A percentile compares a stretch with the other conserved stretches of the same genome.
Evolutionary conservation across 2,329 filamentous ascomycete genomes (phyloP).

Genomic region (Pezicula radicicola): DNA sequence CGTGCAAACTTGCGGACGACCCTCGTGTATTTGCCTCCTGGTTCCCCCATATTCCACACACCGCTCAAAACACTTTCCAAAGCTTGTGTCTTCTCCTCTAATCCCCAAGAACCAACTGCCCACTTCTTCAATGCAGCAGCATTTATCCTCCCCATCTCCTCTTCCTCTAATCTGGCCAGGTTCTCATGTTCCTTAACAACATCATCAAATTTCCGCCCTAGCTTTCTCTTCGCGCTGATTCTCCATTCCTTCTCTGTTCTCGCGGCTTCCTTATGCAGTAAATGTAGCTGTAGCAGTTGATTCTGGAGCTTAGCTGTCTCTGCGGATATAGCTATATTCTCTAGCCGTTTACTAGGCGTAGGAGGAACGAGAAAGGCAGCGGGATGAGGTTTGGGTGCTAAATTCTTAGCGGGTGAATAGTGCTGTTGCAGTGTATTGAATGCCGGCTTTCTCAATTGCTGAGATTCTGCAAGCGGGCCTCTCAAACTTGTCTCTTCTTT

Average conservation of each 20-base stretch:
- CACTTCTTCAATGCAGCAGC: slow-evolving; percentile 50
- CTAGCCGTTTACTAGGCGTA: slow-evolving; percentile 58
- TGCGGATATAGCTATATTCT: slow-evolving; percentile 56
- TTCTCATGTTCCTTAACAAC: slow-evolving; percentile 37
- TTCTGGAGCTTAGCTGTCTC: slow-evolving; percentile 59
- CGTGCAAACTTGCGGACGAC: slow-evolving; percentile 55
- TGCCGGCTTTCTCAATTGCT: slow-evolving; percentile 17
- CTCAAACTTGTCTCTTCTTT: slow-evolving; percentile 9
- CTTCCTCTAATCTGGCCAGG: slow-evolving; percentile 32
- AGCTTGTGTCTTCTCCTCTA: slow-evolving; percentile 55
- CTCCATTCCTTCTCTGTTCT: slow-evolving; percentile 48
- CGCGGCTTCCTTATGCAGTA: slow-evolving; percentile 56
- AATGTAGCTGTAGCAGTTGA: slow-evolving; percentile 62
- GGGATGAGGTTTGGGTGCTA: slow-evolving; percentile 59
- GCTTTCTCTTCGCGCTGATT: slow-evolving; percentile 47
- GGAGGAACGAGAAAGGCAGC: slow-evolving; percentile 55
- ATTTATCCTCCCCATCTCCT: slow-evolving; percentile 49
- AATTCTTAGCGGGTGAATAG: slow-evolving; percentile 61
- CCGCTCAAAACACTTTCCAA: slow-evolving; percentile 55
- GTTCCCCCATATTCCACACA: slow-evolving; percentile 55
- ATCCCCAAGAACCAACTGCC: slow-evolving; percentile 30
- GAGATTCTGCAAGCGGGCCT: slow-evolving; percentile 12
- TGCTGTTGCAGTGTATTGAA: slow-evolving; percentile 66
- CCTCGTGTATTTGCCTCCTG: slow-evolving; percentile 52
- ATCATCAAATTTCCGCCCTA: slow-evolving; percentile 42